Conservation (phyloP, 1,139 yeast species). For the Yamadazyma taylorii region DNA sequence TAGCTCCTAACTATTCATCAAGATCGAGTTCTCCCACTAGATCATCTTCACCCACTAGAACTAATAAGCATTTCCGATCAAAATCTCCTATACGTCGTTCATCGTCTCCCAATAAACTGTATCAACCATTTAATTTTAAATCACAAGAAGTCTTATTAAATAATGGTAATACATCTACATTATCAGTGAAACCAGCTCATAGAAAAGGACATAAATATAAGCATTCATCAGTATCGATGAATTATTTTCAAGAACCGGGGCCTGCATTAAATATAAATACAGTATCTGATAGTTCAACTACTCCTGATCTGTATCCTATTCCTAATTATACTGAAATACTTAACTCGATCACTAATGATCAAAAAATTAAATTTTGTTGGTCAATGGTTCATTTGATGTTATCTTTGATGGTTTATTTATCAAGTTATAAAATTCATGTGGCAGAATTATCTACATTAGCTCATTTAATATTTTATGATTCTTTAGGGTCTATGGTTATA, state of each 20-base stretch:
- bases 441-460: conserved; percentile 76
- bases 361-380: conserved; percentile 62
- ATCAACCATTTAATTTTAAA: conserved; percentile 46
- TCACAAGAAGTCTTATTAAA: conserved; percentile 40
- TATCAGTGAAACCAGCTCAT: conserved; percentile 58
- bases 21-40: conserved; percentile 32
- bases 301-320: conserved; percentile 78
- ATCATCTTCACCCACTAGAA: conserved; percentile 33
- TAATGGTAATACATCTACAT: conserved; percentile 28
- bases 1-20: conserved; percentile 16
- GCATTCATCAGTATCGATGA: conserved; percentile 96
- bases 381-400: conserved; percentile 61
- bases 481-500: conserved; percentile 71
- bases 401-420: conserved; percentile 56
- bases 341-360: conserved; percentile 52
- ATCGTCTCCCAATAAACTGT: conserved; percentile 32
- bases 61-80: conserved; percentile 27
- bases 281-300: conserved; percentile 51
- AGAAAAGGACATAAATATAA: conserved; percentile 94
- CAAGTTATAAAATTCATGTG: conserved; percentile 58
- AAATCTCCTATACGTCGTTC: conserved; percentile 32
- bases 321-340: conserved; percentile 70
- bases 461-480: conserved; percentile 84
- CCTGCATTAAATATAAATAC: conserved; percentile 23
- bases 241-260: conserved; percentile 90